Evolutionary conservation across 768 basidiomycete genomes (phyloP).

Genomic region (Amanita thiersii): DNA sequence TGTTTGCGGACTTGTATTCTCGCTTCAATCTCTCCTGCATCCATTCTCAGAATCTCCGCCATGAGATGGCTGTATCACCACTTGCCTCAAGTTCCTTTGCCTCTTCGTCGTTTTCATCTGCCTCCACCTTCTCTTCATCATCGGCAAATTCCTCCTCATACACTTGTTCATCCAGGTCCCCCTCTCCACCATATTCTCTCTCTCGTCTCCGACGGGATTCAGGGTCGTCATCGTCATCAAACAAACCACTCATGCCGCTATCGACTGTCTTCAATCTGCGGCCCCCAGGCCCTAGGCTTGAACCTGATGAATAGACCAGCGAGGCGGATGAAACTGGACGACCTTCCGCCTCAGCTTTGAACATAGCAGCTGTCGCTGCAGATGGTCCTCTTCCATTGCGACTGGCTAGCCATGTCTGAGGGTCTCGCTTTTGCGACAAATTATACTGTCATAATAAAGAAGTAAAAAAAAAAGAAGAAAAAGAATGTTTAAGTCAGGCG

Average conservation of each 20-base stretch:
- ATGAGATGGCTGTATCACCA: slow-evolving; percentile 4
- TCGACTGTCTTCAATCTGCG: slow-evolving; percentile 61
- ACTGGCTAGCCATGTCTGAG: slow-evolving; percentile 62
- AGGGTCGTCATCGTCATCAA: slow-evolving; percentile 63
- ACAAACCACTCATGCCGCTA: slow-evolving; percentile 50
- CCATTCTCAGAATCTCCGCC: slow-evolving; percentile 8
- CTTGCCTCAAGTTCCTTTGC: slow-evolving; percentile 74
- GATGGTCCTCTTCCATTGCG: slow-evolving; percentile 54
- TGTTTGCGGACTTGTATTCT: slow-evolving; percentile 74
- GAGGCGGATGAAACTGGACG: slow-evolving; percentile 31
- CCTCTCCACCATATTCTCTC: slow-evolving; percentile 65
- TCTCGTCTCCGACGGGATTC: slow-evolving; percentile 36
- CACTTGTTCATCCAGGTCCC: slow-evolving; percentile 74
- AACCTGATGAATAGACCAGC: slow-evolving; percentile 38
- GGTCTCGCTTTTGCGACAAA: slow-evolving; percentile 68
- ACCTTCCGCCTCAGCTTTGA: slow-evolving; percentile 57
- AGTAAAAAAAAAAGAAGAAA: slow-evolving; percentile 16
- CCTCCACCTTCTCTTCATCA: slow-evolving; percentile 73
- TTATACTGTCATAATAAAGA: slow-evolving; percentile 26
- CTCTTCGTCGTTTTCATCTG: slow-evolving; percentile 76
- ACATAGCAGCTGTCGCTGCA: slow-evolving; percentile 54
- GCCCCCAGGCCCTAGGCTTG: slow-evolving; percentile 66
- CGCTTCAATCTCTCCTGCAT: slow-evolving; percentile 74
- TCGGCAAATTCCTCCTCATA: slow-evolving; percentile 84
- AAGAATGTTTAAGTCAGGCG: slow-evolving; percentile 11